Conservation (phyloP, 768 basidiomycete species). For the Hirschioporus abietinus region DNA sequence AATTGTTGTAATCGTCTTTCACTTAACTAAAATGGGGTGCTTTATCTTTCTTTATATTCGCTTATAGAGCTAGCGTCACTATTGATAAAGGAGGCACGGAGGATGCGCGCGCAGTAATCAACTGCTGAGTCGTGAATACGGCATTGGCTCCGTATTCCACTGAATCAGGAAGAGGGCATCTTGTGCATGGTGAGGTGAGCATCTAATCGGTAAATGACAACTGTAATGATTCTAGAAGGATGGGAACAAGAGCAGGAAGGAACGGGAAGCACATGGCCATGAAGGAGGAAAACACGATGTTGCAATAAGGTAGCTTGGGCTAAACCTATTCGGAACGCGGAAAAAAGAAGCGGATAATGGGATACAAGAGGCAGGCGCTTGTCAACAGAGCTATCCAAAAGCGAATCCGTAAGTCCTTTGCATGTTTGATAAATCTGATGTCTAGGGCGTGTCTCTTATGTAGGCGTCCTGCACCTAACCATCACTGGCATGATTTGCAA, state of each 20-base stretch:
- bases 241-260: neutral
- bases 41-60: neutral
- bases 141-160: neutral
- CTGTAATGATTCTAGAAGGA: neutral
- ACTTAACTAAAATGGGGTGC: neutral
- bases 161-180: neutral
- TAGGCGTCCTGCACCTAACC: too few relatives aligned
- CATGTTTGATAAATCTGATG: too few relatives aligned
- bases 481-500: too few relatives aligned
- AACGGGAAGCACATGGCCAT: neutral
- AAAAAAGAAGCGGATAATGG: neutral
- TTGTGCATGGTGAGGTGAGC: neutral
- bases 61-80: neutral
- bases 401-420: too few relatives aligned
- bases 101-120: neutral
- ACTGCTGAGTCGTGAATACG: neutral
- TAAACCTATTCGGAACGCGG: neutral
- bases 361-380: neutral
- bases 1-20: neutral
- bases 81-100: neutral
- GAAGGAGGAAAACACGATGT: neutral
- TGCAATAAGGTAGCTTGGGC: neutral
- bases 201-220: neutral
- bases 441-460: too few relatives aligned
- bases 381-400: too few relatives aligned